Conservation (phyloP, 2,329 filamentous ascomycete genomes). For the Hymenotorrendiella dingleyae region DNA sequence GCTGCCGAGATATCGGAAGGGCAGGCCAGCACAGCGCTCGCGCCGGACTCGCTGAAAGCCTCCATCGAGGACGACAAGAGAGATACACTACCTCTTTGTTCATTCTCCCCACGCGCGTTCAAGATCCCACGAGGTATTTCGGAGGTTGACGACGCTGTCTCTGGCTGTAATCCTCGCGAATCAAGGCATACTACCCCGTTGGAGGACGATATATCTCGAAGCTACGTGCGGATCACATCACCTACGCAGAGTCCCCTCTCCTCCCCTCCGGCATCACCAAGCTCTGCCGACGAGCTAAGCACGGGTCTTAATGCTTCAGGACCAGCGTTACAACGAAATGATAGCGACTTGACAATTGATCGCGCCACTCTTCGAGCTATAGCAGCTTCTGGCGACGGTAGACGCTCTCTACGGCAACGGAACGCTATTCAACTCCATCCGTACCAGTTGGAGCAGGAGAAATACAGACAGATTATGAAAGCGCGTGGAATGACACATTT, state of each 20-base stretch:
- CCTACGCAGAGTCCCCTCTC: slow-evolving; percentile 28
- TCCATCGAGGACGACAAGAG: not conserved
- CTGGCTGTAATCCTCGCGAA: too few species aligned
- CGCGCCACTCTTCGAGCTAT: not conserved
- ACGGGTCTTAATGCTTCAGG: too few species aligned
- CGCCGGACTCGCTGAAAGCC: too few species aligned
- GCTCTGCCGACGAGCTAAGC: too few species aligned
- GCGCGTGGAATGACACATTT: slow-evolving; percentile 26
- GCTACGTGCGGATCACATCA: slow-evolving; percentile 34
- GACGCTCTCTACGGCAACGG: slow-evolving; percentile 24
- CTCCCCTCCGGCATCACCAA: slow-evolving; percentile 17
- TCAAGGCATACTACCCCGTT: not conserved
- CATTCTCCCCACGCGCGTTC: slow-evolving; percentile 10
- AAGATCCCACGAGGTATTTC: slow-evolving; percentile 11
- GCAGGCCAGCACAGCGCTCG: too few species aligned
- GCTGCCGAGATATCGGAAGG: too few species aligned
- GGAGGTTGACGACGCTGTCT: too few species aligned
- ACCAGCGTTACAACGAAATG: too few species aligned
- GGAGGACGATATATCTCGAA: slow-evolving; percentile 34
- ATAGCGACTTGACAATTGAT: not conserved
- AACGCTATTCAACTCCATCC: slow-evolving; percentile 31
- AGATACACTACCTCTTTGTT: slow-evolving; percentile 1
- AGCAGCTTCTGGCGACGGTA: not conserved
- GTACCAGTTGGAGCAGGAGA: slow-evolving; percentile 29
- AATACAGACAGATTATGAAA: slow-evolving; percentile 26